phyloP scores from a whole-genome alignment of 2,329 filamentous ascomycete genomes.

The Aureobasidium sp. region DNA sequence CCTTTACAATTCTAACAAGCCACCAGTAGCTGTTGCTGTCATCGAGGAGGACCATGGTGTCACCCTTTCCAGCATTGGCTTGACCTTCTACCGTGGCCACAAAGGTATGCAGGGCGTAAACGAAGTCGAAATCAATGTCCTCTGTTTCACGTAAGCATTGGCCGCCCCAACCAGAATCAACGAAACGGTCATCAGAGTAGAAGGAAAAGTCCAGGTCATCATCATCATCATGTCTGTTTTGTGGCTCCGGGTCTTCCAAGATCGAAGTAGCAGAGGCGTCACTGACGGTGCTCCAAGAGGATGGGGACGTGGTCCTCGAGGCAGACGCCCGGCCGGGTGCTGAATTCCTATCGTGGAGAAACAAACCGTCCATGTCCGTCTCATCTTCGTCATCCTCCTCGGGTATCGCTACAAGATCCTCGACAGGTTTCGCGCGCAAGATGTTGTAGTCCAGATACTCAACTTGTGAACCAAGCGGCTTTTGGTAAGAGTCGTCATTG shows the following conservation, averaged over 20 bases:
- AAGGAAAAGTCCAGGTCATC: conserved; percentile 52
- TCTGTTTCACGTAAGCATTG: conserved; percentile 89
- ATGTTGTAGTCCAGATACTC: not conserved
- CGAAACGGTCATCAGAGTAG: conserved; percentile 50
- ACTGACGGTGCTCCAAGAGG: conserved; percentile 26
- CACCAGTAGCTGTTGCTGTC: conserved; percentile 99
- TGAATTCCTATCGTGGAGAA: conserved; percentile 36
- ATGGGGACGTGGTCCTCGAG: conserved; percentile 19
- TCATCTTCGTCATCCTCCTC: not conserved
- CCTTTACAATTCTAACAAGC: conserved; percentile 93
- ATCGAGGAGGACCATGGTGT: conserved; percentile 96
- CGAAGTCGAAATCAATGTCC: conserved; percentile 99
- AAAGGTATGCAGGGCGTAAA: conserved; percentile 96
- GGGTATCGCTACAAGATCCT: not conserved
- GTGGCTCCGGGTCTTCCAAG: conserved; percentile 16
- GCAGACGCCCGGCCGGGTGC: conserved; percentile 25
- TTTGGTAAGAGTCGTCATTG: not conserved
- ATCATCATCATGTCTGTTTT: conserved; percentile 40
- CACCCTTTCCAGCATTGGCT: conserved; percentile 94
- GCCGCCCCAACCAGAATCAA: conserved; percentile 65
- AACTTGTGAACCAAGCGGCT: not conserved
- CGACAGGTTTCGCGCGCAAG: not conserved
- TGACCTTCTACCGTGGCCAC: conserved; percentile 96
- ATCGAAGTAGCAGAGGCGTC: conserved; percentile 16
- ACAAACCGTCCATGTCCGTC: conserved; percentile 28